phyloP scores from a whole-genome alignment of 495 filamentous ascomycete species.

The Penicillium coffeae region DNA sequence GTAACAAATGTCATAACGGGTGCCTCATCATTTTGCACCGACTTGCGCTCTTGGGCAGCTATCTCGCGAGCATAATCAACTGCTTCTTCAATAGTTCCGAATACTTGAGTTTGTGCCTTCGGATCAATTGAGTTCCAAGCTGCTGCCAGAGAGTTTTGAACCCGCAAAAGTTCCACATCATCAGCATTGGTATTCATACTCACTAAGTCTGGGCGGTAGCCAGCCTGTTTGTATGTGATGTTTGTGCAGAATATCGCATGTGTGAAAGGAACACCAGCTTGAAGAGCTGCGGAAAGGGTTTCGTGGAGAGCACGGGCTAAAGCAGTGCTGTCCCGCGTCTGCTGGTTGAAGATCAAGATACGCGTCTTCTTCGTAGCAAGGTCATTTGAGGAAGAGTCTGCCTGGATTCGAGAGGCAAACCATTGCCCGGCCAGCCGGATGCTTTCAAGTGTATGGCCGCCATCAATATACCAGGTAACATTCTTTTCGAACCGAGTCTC shows the following conservation, averaged over 20 bases:
- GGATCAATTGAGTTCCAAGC: conserved; percentile 69
- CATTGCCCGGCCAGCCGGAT: conserved; percentile 73
- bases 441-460: conserved; percentile 87
- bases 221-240: conserved; percentile 65
- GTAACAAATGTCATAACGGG: conserved; percentile 60
- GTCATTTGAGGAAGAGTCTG: conserved; percentile 45
- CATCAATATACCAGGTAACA: conserved; percentile 86
- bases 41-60: conserved; percentile 31
- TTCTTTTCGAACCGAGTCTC: conserved; percentile 65
- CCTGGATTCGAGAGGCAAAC: conserved; percentile 61
- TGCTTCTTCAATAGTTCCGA: conserved; percentile 81
- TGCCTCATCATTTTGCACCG: conserved; percentile 29
- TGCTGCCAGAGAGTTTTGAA: conserved; percentile 70
- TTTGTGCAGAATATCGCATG: conserved; percentile 90
- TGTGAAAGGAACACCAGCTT: conserved; percentile 58
- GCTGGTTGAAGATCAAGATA: conserved; percentile 95
- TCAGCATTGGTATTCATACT: conserved; percentile 66
- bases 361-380: conserved; percentile 38
- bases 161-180: conserved; percentile 63
- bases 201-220: conserved; percentile 73
- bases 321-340: conserved; percentile 68
- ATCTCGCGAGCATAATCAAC: conserved; percentile 62
- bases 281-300: conserved; percentile 56
- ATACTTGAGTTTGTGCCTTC: conserved; percentile 56
- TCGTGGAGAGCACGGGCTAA: conserved; percentile 65